Percentiles rank a stretch among this genome's conserved stretches.
These are phyloP conservation scores for Starmerella geochares DNA, from an alignment of 805 yeast genomes.

Conservation along the genomic window DNA sequence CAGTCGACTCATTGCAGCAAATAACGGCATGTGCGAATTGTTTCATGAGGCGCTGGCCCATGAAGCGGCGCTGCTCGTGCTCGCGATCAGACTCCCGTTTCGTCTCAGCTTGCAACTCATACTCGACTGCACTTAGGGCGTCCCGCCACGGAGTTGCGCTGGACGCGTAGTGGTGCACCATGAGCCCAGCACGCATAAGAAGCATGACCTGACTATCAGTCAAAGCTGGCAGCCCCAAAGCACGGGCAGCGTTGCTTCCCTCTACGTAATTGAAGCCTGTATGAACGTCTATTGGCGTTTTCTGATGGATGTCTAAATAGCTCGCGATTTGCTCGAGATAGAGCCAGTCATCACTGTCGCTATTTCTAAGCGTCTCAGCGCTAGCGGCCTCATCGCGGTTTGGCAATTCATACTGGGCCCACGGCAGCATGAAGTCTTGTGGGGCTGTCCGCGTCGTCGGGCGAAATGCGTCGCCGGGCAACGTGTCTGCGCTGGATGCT, in stretches of 20 bases:
- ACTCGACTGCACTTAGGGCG: not conserved
- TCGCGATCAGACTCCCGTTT: not conserved
- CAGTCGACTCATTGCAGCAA: not conserved
- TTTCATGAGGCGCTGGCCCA: not conserved
- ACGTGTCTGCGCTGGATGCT: not conserved
- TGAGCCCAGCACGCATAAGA: slow-evolving; percentile 4
- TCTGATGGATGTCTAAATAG: slow-evolving; percentile 2
- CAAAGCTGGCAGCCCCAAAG: not conserved
- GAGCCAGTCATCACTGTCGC: slow-evolving; percentile 5
- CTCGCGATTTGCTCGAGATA: not conserved
- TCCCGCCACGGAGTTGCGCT: slow-evolving; percentile 4
- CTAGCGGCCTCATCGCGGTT: not conserved
- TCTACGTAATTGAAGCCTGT: slow-evolving; percentile 1
- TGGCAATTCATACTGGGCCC: not conserved
- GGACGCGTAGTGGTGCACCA: not conserved
- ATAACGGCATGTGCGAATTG: not conserved
- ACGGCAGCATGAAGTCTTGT: not conserved
- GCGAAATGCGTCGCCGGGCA: not conserved
- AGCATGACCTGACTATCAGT: not conserved
- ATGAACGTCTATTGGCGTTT: not conserved
- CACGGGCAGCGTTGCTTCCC: slow-evolving; percentile 1
- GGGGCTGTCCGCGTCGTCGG: not conserved
- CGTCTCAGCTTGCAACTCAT: not conserved
- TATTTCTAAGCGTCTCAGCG: not conserved
- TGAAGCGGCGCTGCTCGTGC: not conserved